These are phyloP conservation scores for Chrysoporthe deuterocubensis DNA, from an alignment of 2,329 filamentous ascomycete genomes.

Conservation along the genomic window DNA sequence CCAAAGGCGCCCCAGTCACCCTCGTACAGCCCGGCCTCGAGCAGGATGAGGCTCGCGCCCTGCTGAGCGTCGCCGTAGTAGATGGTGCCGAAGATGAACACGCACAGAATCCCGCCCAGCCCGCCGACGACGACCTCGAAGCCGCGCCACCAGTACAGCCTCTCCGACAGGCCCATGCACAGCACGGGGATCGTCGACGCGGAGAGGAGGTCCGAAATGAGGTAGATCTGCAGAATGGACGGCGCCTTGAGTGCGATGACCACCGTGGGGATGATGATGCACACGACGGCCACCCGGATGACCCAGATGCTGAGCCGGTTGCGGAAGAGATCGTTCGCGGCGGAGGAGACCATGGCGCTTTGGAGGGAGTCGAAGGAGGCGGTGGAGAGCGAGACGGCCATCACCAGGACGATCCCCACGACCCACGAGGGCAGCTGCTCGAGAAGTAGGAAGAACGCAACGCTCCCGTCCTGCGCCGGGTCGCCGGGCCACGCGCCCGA, in stretches of 20 bases:
- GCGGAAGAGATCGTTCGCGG: slow-evolving; percentile 82
- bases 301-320: slow-evolving; percentile 78
- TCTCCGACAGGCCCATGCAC: slow-evolving; percentile 70
- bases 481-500: slow-evolving; percentile 71
- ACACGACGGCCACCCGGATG: slow-evolving; percentile 70
- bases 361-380: slow-evolving; percentile 82
- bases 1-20: slow-evolving; percentile 83
- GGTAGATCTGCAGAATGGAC: slow-evolving; percentile 78
- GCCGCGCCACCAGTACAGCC: slow-evolving; percentile 74
- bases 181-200: slow-evolving; percentile 77
- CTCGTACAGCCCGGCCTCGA: slow-evolving; percentile 74
- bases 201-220: slow-evolving; percentile 80
- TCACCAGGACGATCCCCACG: slow-evolving; percentile 79
- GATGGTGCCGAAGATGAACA: slow-evolving; percentile 80
- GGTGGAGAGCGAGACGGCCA: slow-evolving; percentile 77
- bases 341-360: slow-evolving; percentile 82
- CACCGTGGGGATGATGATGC: slow-evolving; percentile 75
- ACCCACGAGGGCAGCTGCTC: slow-evolving; percentile 77
- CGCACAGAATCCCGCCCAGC: slow-evolving; percentile 75
- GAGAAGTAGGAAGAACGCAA: slow-evolving; percentile 77
- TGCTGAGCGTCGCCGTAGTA: slow-evolving; percentile 71
- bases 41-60: slow-evolving; percentile 70
- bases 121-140: slow-evolving; percentile 81
- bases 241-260: slow-evolving; percentile 75
- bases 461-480: slow-evolving; percentile 61